Evolutionary conservation across 805 yeast species (phyloP), one percentile per base, ranked within the genome.

Genomic region (Myxozyma lipomycoides): DNA sequence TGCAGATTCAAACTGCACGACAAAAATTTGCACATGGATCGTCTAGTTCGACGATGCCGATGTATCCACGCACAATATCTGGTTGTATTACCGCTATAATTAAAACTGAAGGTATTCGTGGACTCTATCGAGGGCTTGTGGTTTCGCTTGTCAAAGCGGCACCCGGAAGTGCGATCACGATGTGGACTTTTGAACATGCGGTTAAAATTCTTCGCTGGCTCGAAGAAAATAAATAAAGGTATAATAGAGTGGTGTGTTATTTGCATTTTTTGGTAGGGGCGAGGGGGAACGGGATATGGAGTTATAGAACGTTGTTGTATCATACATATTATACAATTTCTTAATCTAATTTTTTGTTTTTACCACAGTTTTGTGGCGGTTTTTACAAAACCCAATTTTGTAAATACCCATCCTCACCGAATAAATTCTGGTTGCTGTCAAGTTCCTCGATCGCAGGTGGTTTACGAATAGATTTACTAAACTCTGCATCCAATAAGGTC

Each of bases 131-230:
- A 46, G 96, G 96, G 0, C 76, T 83, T 50, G 68, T 78, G 0
- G 79, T 88, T 0, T 83, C 95, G 4, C 56, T 89, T 2, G 49
- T 84, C 45, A 89, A 89, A 64, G 78, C 86, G 12, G 93, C 91
- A 0, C 97, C 97, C 10, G 56, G 70, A 10, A 68, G 74, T 40
- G 86, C 87, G 0, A 66, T 84, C 3, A 78, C 88, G 0, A 71
- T 85, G 49, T 81, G 79, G 71, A 71, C 79, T n/a, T 85, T 81
- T 64, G 90, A 84, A 54, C 58, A 61, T 6, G 57, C 68, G 3
- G 56, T 68, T 10, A 49, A 43, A 1, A 40, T 58, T 4, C 48
- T 67, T 37, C 54, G 66, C 9, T 55, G 59, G 57, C 12, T 37
- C n/a, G 47, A 45, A n/a, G 32, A 23, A 10, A 32, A 46, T 28